Evolutionary conservation across 306 rosid genomes (phyloP).

Genomic region (Herpetospermum pedunculosum): DNA sequence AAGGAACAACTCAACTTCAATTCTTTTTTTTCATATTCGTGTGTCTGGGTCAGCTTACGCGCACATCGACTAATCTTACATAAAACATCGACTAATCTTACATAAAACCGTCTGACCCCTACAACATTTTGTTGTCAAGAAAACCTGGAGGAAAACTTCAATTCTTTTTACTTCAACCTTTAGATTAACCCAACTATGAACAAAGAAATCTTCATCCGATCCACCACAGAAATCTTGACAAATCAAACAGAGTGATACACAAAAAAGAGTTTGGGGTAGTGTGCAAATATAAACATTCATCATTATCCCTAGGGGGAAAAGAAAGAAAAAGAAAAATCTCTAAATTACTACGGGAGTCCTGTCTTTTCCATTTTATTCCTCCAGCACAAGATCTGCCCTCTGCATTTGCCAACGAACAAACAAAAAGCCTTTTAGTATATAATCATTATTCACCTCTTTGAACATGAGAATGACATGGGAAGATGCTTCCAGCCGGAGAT

Average conservation of each 20-base stretch:
- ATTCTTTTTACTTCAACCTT: background rate
- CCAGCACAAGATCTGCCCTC: background rate
- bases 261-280: background rate
- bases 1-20: background rate
- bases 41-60: too few relatives aligned
- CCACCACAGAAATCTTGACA: background rate
- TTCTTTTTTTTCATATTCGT: too few relatives aligned
- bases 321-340: background rate
- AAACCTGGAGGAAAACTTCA: too few relatives aligned
- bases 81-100: too few relatives aligned
- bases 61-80: too few relatives aligned
- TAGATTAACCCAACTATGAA: background rate
- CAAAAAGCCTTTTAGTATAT: conserved; percentile 18
- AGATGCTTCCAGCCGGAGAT: conserved; percentile 64
- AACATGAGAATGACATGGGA: conserved; percentile 57
- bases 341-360: background rate
- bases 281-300: background rate
- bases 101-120: too few relatives aligned
- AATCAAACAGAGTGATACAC: background rate
- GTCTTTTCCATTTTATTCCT: conserved; percentile 1
- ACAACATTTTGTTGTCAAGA: too few relatives aligned
- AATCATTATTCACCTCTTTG: conserved; percentile 34
- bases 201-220: too few relatives aligned
- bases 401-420: conserved; percentile 12
- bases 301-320: background rate